Evolutionary conservation across 176 grass and related monocot species (phyloP), one percentile per base, ranked within the genome.

Genomic region (Bromus sterilis): DNA sequence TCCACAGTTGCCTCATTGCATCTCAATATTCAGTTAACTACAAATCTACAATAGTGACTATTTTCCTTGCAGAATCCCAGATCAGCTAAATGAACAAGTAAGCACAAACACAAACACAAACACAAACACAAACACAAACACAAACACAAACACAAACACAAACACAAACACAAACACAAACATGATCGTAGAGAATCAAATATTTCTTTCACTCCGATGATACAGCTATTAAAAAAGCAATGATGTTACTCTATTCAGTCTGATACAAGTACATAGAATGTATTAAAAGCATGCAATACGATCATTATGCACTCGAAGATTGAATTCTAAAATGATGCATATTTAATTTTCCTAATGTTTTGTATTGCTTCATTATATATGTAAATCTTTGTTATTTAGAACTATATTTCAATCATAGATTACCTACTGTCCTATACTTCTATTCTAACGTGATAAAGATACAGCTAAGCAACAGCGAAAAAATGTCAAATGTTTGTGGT

Each of bases 21-120:
- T 75, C 72, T 76, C 74, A 58, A 76, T 58, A 21, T 39, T 58
- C 53, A 76, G 11, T 75, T n/a, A n/a, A 37, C 49, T 71, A 57
- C 33, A 9, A 76, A n/a, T 25, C 49, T 71, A 57, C 21, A 15
- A 76, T 76, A 37, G n/a, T 25, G 74, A 76, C 37, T 49, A 57
- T 37, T n/a, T 24, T 57, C 33, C 12, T 76, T 58, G 26, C 74
- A 37, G n/a, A 76, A 57, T 24, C 56, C 21, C 51, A 76, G 51
- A 76, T 37, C 73, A 39, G 53, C 32, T 57, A 76, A 56, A 76
- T 76, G 36, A 76, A 57, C 73, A 57, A 39, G 51, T 7, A 11
- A n/a, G 71, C 28, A 74, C 30, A 75, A 21, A 55, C 35, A 30
- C 30, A 15, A 30, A 56, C 46, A n/a, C n/a, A 11, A n/a, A 44